Evolutionary conservation across 257 asterid genomes (phyloP), one percentile per base, ranked within the genome.

Genomic region (Parsonsia alboflavescens): DNA sequence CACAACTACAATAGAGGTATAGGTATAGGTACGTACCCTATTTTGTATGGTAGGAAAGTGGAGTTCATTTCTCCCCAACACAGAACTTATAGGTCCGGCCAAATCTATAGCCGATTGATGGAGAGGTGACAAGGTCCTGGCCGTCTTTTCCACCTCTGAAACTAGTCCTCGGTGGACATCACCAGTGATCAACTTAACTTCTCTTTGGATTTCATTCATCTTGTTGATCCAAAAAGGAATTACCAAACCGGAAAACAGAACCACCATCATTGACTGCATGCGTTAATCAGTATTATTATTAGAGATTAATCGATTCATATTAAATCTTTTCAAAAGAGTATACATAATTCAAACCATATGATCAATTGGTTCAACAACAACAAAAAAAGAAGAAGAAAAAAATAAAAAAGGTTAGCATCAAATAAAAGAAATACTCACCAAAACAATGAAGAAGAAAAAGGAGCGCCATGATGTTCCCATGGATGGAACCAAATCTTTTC

Each of bases 261-360:
- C n/a, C 81, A 87, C 85, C 65, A 70, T 86, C 65, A 73, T 21
- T 73, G 85, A 41, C 96, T 90, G 86, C 71, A 79, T 42, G 46
- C 10, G 10, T 33, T 61, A n/a, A 53, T 53, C 17, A 52, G 22
- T 2, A 15, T 7, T 46, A 8, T 46, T 8, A 46, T 46, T 33
- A 33, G 3, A 3, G 39, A 33, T 33, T 33, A 33, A 33, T 33
- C 39, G 0, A 2, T 17, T 19, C 4, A 4, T 0, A 2, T 11
- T 0, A 59, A 26, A 59, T 28, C 66, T 26, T 59, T 59, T 26
- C 41, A 58, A 24, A 33, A 58, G 5, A 24, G 2, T 10, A 59
- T 58, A 53, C 21, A 53, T 53, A 52, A 33, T 33, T 17, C 16
- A 15, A 53, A 16, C 17, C 19, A 53, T 19, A 19, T 19, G 12